These are phyloP conservation scores for Phytopythium helicoides DNA, from an alignment of 352 stramenopile species.

Conservation along the genomic window DNA sequence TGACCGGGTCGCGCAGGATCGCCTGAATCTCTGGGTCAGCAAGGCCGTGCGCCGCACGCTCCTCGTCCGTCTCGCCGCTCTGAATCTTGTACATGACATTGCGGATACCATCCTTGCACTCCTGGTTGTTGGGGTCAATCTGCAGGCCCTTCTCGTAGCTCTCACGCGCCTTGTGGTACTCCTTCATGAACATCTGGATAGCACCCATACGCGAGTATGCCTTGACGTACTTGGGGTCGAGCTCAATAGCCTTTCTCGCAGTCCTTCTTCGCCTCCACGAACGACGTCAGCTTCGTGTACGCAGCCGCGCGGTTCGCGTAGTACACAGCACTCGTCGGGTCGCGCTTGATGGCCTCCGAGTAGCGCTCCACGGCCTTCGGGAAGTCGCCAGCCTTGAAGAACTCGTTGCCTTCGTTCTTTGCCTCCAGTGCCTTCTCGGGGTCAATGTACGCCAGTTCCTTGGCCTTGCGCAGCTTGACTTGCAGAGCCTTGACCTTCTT, in stretches of 20 bases:
- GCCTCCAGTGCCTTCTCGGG: constrained; percentile 96
- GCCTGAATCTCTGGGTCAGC: constrained; percentile 98
- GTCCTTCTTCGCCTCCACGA: constrained; percentile 88
- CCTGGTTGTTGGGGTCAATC: constrained; percentile 93
- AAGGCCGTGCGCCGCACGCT: constrained; percentile 97
- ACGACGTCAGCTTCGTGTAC: constrained; percentile 98
- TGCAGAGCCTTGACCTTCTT: constrained; percentile 95
- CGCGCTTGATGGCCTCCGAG: constrained; percentile 98
- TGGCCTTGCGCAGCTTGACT: constrained; percentile 94
- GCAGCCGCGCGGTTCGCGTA: constrained; percentile 98
- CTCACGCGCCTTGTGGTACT: constrained; percentile 98
- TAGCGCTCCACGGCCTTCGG: constrained; percentile 92
- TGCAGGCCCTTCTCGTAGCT: constrained; percentile 96
- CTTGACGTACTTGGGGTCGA: constrained; percentile 99
- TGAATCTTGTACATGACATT: constrained; percentile 95
- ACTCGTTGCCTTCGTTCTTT: constrained; percentile 98
- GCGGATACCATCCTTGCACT: constrained; percentile 95
- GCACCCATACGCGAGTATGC: constrained; percentile 97
- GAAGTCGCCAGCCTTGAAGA: constrained; percentile 97
- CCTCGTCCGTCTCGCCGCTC: constrained; percentile 94
- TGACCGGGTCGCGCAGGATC: constrained; percentile 97
- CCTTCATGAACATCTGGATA: constrained; percentile 99
- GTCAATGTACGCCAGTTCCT: constrained; percentile 94
- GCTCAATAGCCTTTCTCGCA: constrained; percentile 97
- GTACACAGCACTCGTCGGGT: constrained; percentile 97